Conservation (phyloP, 2,329 filamentous ascomycete genomes). For the Aspergillus sp. region DNA sequence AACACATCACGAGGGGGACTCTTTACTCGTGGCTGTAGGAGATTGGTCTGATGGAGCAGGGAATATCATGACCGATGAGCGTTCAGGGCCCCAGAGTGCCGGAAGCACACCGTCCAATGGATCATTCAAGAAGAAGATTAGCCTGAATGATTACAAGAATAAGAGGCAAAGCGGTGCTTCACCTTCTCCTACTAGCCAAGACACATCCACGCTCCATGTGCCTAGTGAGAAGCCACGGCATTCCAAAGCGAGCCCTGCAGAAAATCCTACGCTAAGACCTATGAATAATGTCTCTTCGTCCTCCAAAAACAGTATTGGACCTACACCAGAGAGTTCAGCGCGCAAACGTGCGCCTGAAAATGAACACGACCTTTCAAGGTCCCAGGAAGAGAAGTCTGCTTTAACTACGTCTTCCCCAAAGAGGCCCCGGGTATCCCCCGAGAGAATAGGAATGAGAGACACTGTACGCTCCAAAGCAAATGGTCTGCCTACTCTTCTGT, state of each 20-base stretch:
- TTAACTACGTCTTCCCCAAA: slow-evolving; percentile 29
- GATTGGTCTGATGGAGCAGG: slow-evolving; percentile 50
- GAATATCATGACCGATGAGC: slow-evolving; percentile 40
- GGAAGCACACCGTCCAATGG: slow-evolving; percentile 36
- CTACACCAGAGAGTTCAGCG: slow-evolving; percentile 11
- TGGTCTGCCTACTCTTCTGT: slow-evolving; percentile 32
- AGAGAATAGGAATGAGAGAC: slow-evolving; percentile 25
- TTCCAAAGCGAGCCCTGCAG: slow-evolving; percentile 12
- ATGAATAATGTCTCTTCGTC: slow-evolving; percentile 3
- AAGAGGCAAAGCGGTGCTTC: slow-evolving; percentile 41
- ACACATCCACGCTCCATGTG: slow-evolving; percentile 8
- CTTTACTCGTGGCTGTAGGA: slow-evolving; percentile 48
- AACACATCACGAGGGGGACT: slow-evolving; percentile 53
- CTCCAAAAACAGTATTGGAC: slow-evolving; percentile 8
- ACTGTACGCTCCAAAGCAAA: slow-evolving; percentile 17
- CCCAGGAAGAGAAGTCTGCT: slow-evolving; percentile 11
- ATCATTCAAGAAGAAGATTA: slow-evolving; percentile 57
- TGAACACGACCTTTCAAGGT: slow-evolving; percentile 11
- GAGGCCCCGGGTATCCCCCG: slow-evolving; percentile 35
- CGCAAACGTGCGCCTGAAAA: slow-evolving; percentile 25
- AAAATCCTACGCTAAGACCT: slow-evolving; percentile 11
- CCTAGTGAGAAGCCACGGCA: slow-evolving; percentile 16
- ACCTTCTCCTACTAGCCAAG: slow-evolving; percentile 16
- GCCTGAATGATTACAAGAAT: slow-evolving; percentile 56
- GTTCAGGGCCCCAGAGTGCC: slow-evolving; percentile 31